phyloP scores from a whole-genome alignment of 2,329 filamentous ascomycete species.

The Trichophyton mentagrophytes region DNA sequence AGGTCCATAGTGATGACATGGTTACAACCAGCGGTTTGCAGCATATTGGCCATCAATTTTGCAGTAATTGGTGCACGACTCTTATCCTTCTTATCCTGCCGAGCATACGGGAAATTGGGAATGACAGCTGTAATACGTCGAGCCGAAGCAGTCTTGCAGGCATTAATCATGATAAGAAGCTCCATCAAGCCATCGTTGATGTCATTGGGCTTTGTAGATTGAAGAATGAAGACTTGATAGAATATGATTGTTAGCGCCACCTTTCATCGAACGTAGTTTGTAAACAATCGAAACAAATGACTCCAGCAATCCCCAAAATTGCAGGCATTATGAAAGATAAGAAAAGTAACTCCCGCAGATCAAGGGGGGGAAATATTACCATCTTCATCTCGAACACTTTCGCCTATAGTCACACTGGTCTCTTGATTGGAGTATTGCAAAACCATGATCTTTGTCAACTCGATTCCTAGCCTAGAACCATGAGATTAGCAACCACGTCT shows the following conservation, averaged over 20 bases:
- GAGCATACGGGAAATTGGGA: conserved; percentile 90
- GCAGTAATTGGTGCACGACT: conserved; percentile 92
- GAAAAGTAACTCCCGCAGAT: not conserved
- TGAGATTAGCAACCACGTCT: conserved; percentile 9
- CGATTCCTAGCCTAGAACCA: conserved; percentile 46
- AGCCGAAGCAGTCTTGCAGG: conserved; percentile 73
- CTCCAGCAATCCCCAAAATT: not conserved
- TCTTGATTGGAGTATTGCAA: conserved; percentile 54
- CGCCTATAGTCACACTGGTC: conserved; percentile 69
- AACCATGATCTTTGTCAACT: conserved; percentile 56
- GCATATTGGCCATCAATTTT: conserved; percentile 93
- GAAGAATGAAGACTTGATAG: conserved; percentile 71
- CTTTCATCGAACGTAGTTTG: not conserved
- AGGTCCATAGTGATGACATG: conserved; percentile 95
- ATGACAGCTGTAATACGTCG: conserved; percentile 90
- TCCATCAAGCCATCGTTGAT: conserved; percentile 99
- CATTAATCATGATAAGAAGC: conserved; percentile 94
- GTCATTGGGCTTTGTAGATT: conserved; percentile 87
- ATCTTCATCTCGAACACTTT: conserved; percentile 94
- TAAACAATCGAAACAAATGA: not conserved
- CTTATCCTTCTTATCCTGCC: conserved; percentile 96
- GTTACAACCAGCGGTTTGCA: conserved; percentile 85
- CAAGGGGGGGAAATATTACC: conserved; percentile 35
- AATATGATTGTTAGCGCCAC: conserved; percentile 4
- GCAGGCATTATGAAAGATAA: not conserved